phyloP scores from a whole-genome alignment of 768 basidiomycete species.

The Xanthoconium stramineum region DNA sequence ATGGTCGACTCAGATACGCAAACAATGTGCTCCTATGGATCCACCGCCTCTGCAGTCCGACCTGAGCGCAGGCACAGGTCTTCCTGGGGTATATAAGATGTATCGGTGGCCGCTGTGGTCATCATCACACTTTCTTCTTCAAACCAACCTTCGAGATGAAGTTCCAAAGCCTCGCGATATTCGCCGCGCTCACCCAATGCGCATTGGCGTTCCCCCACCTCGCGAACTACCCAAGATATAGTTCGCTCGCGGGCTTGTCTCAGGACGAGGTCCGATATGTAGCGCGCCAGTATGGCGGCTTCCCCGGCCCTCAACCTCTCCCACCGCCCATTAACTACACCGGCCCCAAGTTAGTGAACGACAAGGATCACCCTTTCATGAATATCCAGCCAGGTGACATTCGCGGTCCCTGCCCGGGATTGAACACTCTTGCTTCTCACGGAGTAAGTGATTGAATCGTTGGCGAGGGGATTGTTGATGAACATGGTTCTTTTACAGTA shows the following conservation, averaged over 20 bases:
- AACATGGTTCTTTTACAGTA: constrained; percentile 8
- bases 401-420: constrained; percentile 23
- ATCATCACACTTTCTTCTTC: no score
- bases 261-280: constrained; percentile 6
- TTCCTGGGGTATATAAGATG: no score
- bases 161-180: background rate
- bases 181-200: constrained; percentile 1
- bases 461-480: no score
- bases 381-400: constrained; percentile 14
- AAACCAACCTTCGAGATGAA: background rate
- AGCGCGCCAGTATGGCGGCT: no score
- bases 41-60: no score
- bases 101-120: no score
- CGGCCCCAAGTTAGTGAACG: constrained; percentile 18
- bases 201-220: constrained; percentile 6
- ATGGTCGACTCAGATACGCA: no score
- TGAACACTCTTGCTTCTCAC: constrained; percentile 25
- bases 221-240: constrained; percentile 10
- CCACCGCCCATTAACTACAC: constrained; percentile 19
- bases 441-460: constrained; percentile 11
- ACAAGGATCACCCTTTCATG: constrained; percentile 14
- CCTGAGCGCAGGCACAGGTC: no score
- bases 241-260: constrained; percentile 18
- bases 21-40: no score
- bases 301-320: constrained; percentile 17